Conservation (phyloP, 495 filamentous ascomycete species). For the Emericellopsis terricola region DNA sequence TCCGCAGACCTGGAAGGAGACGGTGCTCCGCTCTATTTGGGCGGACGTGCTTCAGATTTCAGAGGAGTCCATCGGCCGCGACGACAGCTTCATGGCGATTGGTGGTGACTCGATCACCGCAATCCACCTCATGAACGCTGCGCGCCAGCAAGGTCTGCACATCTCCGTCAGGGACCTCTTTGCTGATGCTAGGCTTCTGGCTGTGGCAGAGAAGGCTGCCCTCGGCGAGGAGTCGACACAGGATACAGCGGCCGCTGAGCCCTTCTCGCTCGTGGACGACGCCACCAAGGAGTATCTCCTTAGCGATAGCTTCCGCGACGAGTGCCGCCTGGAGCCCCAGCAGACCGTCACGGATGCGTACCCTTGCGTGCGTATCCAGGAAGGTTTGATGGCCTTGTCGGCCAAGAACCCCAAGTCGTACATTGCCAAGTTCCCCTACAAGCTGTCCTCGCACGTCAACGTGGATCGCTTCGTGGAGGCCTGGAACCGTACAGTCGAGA, state of each 20-base stretch:
- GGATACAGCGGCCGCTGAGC: background rate
- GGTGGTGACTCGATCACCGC: slow-evolving; percentile 25
- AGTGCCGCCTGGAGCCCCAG: slow-evolving; percentile 2
- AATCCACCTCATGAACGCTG: slow-evolving; percentile 19
- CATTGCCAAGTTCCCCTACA: slow-evolving; percentile 2
- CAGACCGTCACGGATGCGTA: no score
- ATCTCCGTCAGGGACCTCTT: background rate
- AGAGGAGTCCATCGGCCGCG: slow-evolving; percentile 16
- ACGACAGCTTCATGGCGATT: slow-evolving; percentile 23
- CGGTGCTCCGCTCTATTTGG: slow-evolving; percentile 24
- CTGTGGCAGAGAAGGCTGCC: slow-evolving; percentile 1
- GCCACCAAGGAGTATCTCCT: slow-evolving; percentile 3
- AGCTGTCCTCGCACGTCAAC: background rate
- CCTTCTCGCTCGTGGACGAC: background rate
- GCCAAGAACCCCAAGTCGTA: background rate
- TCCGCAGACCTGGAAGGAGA: slow-evolving; percentile 19
- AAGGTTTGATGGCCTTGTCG: slow-evolving; percentile 23
- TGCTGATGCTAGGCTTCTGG: background rate
- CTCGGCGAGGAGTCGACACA: no score
- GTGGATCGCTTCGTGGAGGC: background rate
- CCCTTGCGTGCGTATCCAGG: background rate
- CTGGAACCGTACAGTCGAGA: background rate
- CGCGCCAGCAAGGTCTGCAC: slow-evolving; percentile 8
- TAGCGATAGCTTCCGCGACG: slow-evolving; percentile 22
- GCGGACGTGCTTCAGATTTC: slow-evolving; percentile 19